A percentile compares a stretch with the other conserved stretches of the same genome.
Evolutionary conservation across 345 rosid species (phyloP).

Genomic region (Aquilaria malaccensis): DNA sequence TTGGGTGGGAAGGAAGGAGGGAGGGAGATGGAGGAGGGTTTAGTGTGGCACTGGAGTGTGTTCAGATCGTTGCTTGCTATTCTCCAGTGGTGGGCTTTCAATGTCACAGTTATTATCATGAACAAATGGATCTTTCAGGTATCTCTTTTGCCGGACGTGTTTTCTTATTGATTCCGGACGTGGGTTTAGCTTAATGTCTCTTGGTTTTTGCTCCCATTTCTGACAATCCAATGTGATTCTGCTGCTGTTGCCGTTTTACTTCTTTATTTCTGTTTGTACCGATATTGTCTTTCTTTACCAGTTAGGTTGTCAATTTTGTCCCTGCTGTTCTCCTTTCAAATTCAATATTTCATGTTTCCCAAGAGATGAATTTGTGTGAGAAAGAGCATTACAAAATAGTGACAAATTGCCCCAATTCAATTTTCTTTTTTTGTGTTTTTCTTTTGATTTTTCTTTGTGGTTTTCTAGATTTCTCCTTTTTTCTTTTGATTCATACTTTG

Average conservation of each 20-base stretch:
- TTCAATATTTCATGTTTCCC: too few species aligned
- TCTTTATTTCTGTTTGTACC: neutral
- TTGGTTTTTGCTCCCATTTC: slow-evolving; percentile 12
- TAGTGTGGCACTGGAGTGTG: slow-evolving; percentile 48
- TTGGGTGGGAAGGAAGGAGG: slow-evolving; percentile 13
- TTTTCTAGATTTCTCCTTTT: too few species aligned
- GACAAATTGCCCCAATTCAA: too few species aligned
- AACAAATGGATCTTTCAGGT: slow-evolving; percentile 99
- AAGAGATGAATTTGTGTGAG: too few species aligned
- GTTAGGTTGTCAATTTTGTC: too few species aligned
- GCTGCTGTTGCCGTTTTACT: neutral
- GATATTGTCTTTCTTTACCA: neutral
- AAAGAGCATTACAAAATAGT: too few species aligned
- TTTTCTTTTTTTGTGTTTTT: too few species aligned
- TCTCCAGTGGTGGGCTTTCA: slow-evolving; percentile 95
- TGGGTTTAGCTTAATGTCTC: slow-evolving; percentile 9
- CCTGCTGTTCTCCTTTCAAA: too few species aligned
- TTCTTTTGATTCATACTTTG: too few species aligned
- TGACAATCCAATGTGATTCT: too few species aligned
- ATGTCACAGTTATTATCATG: slow-evolving; percentile 92
- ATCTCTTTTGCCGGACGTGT: neutral
- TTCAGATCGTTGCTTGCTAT: slow-evolving; percentile 94
- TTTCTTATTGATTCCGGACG: slow-evolving; percentile 2
- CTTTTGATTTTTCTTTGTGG: too few species aligned
- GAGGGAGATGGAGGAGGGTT: slow-evolving; percentile 70